phyloP scores from a whole-genome alignment of 768 basidiomycete species.

The Hygrocybe coccinea region DNA sequence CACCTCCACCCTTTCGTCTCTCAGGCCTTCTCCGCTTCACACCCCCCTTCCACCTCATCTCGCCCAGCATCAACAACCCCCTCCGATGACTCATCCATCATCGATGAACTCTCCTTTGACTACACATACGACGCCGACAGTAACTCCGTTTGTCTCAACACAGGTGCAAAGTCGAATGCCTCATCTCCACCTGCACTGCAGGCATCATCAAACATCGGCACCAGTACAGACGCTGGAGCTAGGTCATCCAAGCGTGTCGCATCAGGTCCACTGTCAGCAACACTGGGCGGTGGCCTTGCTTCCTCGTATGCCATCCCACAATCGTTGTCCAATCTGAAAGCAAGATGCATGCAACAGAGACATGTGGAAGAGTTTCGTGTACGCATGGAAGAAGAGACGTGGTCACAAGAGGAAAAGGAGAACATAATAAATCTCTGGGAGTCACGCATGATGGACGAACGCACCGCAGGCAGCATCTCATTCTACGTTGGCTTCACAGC shows the following conservation, averaged over 20 bases:
- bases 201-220: too few species aligned
- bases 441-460: too few species aligned
- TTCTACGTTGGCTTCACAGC: constrained; percentile 25
- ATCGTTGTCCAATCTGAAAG: constrained; percentile 9
- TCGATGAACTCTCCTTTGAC: constrained; percentile 63
- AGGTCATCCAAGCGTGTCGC: constrained; percentile 64
- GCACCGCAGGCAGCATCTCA: constrained; percentile 41
- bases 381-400: constrained; percentile 6
- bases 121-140: constrained; percentile 55
- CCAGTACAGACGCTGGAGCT: too few species aligned
- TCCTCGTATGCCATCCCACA: constrained; percentile 26
- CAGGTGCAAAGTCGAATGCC: too few species aligned
- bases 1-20: too few species aligned
- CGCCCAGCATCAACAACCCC: constrained; percentile 30
- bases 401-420: constrained; percentile 43
- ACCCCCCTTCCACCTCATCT: constrained; percentile 33
- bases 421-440: too few species aligned
- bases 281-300: constrained; percentile 10
- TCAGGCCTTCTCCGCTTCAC: constrained; percentile 33
- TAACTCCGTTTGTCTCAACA: constrained; percentile 54
- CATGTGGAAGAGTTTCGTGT: constrained; percentile 7
- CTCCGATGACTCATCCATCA: constrained; percentile 57
- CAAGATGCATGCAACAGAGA: constrained; percentile 14
- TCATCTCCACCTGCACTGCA: too few species aligned
- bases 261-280: constrained; percentile 48